A percentile compares a stretch with the other conserved stretches of the same genome.
phyloP scores from a whole-genome alignment of 495 filamentous ascomycete genomes.

The Niebla homalea region DNA sequence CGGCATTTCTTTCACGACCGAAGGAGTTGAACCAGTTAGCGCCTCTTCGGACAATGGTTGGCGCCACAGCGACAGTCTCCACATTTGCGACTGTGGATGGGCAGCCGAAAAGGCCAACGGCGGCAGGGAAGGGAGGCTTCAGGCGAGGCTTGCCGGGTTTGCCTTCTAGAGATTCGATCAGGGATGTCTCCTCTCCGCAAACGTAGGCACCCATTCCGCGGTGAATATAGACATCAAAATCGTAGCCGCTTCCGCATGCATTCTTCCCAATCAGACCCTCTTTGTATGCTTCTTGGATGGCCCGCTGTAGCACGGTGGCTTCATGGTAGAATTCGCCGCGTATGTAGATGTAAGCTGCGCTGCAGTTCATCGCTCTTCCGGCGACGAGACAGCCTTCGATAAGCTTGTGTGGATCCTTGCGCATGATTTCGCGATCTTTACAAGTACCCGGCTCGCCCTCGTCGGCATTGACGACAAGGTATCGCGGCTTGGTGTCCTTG shows the following conservation, averaged over 20 bases:
- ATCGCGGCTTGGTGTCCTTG: constrained; percentile 89
- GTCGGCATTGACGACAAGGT: constrained; percentile 95
- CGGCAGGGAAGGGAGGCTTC: constrained; percentile 95
- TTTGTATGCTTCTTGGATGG: constrained; percentile 93
- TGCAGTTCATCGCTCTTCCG: constrained; percentile 93
- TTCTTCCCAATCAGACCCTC: constrained; percentile 95
- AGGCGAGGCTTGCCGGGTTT: constrained; percentile 97
- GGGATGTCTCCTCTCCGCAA: constrained; percentile 92
- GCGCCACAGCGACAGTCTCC: constrained; percentile 89
- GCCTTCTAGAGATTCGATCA: constrained; percentile 95
- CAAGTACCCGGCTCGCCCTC: constrained; percentile 98
- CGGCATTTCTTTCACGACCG: constrained; percentile 86
- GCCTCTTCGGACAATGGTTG: constrained; percentile 89
- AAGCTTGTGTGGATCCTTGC: constrained; percentile 97
- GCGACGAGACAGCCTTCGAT: constrained; percentile 95
- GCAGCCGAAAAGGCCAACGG: constrained; percentile 95
- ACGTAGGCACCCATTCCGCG: constrained; percentile 95
- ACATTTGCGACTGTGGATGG: constrained; percentile 97
- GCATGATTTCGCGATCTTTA: constrained; percentile 99
- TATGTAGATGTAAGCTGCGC: constrained; percentile 98
- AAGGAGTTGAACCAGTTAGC: constrained; percentile 84
- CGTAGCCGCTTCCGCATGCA: constrained; percentile 89
- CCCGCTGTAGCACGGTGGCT: constrained; percentile 81
- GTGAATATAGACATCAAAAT: constrained; percentile 95
- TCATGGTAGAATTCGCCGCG: constrained; percentile 98